These are phyloP conservation scores for Abelmoschus esculentus DNA, from an alignment of 345 rosid species.

Conservation along the genomic window DNA sequence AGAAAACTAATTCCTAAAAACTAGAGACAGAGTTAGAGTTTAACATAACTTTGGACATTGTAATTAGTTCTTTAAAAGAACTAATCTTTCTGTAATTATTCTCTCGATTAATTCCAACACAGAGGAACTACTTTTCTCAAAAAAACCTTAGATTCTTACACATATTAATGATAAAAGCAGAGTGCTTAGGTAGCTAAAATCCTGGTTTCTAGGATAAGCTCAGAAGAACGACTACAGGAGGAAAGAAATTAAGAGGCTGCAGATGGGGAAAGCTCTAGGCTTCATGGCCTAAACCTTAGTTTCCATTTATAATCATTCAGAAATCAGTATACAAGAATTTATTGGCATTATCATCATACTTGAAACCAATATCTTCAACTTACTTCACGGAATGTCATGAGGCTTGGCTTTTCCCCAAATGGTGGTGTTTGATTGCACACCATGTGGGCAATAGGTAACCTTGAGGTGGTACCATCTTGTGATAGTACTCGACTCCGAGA, in stretches of 20 bases:
- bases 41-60: too few relatives aligned
- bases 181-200: background rate
- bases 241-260: background rate
- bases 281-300: background rate
- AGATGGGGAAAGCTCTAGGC: background rate
- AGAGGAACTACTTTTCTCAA: too few relatives aligned
- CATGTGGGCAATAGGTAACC: conserved; percentile 88
- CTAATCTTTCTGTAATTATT: too few relatives aligned
- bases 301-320: background rate
- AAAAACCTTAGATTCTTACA: too few relatives aligned
- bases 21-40: too few relatives aligned
- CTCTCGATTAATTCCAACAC: too few relatives aligned
- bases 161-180: background rate
- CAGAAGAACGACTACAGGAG: background rate
- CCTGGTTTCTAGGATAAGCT: background rate
- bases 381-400: conserved; percentile 95
- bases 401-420: conserved; percentile 81
- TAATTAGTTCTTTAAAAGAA: too few relatives aligned
- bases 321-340: background rate
- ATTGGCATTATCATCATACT: background rate
- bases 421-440: conserved; percentile 97
- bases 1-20: too few relatives aligned
- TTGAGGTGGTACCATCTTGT: conserved; percentile 33
- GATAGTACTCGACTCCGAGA: conserved; percentile 67
- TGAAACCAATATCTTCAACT: conserved; percentile 7